phyloP scores from a whole-genome alignment of 2,329 filamentous ascomycete species.

The Ophiosphaerella korrae region DNA sequence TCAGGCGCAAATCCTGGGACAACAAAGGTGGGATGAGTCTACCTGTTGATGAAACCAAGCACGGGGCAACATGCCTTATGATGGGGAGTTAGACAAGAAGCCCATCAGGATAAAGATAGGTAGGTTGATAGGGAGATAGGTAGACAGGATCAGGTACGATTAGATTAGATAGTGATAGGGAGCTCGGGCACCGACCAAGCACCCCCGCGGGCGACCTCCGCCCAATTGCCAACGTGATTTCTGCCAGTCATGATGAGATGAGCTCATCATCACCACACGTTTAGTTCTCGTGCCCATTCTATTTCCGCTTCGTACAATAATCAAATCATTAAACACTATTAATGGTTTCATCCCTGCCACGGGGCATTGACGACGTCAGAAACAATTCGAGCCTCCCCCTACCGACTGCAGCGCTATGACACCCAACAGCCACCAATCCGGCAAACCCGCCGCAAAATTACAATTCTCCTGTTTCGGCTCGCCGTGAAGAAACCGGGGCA shows the following conservation, averaged over 20 bases:
- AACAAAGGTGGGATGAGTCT: constrained; percentile 12
- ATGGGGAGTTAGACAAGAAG: too few relatives aligned
- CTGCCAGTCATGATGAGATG: constrained; percentile 19
- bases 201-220: constrained; percentile 1
- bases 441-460: constrained; percentile 14
- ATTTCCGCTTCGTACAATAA: too few relatives aligned
- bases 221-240: constrained; percentile 9
- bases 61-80: too few relatives aligned
- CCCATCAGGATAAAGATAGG: too few relatives aligned
- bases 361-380: too few relatives aligned
- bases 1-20: constrained; percentile 20
- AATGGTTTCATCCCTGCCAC: too few relatives aligned
- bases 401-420: not conserved
- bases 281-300: not conserved
- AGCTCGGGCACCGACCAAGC: constrained; percentile 3
- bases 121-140: too few relatives aligned
- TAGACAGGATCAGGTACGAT: too few relatives aligned
- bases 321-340: too few relatives aligned
- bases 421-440: constrained; percentile 5
- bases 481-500: not conserved
- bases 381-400: too few relatives aligned
- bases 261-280: constrained; percentile 12
- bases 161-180: constrained; percentile 6
- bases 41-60: not conserved
- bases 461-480: too few relatives aligned